Evolutionary conservation across 768 basidiomycete species (phyloP).

Genomic region (Suillus bovinus): DNA sequence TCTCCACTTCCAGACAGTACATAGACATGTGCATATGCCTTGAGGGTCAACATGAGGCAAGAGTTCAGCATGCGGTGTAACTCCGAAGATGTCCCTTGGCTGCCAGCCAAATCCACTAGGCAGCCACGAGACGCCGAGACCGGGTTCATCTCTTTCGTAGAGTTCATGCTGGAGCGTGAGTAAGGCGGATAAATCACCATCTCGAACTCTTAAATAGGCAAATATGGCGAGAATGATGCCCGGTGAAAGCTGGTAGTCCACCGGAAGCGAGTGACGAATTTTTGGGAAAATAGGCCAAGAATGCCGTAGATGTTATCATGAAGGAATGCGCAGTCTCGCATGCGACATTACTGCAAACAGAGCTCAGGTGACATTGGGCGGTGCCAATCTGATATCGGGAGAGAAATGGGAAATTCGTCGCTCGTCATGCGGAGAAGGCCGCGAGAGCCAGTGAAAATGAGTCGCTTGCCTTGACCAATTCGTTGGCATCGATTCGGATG

Average conservation of each 20-base stretch:
- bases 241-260: constrained; percentile 1
- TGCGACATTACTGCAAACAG: constrained; percentile 2
- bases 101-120: not conserved
- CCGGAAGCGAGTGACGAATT: not conserved
- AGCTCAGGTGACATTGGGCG: constrained; percentile 3
- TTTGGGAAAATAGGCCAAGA: not conserved
- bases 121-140: not conserved
- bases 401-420: not conserved
- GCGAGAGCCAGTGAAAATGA: not conserved
- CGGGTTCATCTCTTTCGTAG: not conserved
- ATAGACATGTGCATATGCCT: not conserved
- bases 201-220: not conserved
- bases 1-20: not conserved
- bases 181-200: not conserved
- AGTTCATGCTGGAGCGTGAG: not conserved
- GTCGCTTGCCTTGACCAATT: not conserved
- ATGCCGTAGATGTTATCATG: constrained; percentile 3
- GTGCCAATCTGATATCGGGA: not conserved
- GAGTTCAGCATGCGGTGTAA: not conserved
- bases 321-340: not conserved
- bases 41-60: not conserved
- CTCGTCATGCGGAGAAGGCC: not conserved
- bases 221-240: constrained; percentile 3
- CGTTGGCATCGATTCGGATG: not conserved
- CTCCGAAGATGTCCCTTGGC: not conserved